Percentiles rank a stretch among this genome's conserved stretches.
Conservation (phyloP, 257 asterid species). For the Salvia miltiorrhiza region DNA sequence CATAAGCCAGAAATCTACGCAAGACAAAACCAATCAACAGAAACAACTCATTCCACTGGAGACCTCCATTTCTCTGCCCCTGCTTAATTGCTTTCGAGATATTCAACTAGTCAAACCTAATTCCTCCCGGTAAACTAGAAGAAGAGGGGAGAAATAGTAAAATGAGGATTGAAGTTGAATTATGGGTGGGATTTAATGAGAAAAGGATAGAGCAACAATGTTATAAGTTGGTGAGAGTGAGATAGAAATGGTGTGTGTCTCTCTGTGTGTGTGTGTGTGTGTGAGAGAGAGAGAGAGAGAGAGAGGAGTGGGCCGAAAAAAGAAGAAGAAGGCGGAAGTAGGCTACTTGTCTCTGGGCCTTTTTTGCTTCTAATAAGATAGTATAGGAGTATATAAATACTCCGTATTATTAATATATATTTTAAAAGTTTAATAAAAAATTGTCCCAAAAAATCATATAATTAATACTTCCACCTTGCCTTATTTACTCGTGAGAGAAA, state of each 20-base stretch:
- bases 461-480: no score
- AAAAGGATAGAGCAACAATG: not conserved
- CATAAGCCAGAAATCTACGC: slow-evolving; percentile 4
- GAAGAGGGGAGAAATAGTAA: not conserved
- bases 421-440: not conserved
- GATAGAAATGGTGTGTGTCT: not conserved
- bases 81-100: not conserved
- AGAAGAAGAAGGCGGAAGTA: slow-evolving; percentile 4
- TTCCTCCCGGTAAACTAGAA: slow-evolving; percentile 21
- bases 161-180: not conserved
- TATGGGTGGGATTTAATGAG: not conserved
- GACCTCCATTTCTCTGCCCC: slow-evolving; percentile 6
- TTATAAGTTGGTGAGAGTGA: slow-evolving; percentile 19
- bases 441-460: no score
- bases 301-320: not conserved
- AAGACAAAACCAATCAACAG: slow-evolving; percentile 18
- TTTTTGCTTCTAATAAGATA: no score
- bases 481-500: no score
- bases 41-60: slow-evolving; percentile 1
- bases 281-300: slow-evolving; percentile 6
- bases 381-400: no score
- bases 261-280: not conserved
- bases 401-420: no score
- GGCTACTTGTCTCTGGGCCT: slow-evolving; percentile 6
- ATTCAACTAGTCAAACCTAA: not conserved